Evolutionary conservation across 495 filamentous ascomycete species (phyloP).

Genomic region (Penicillium turbatum): DNA sequence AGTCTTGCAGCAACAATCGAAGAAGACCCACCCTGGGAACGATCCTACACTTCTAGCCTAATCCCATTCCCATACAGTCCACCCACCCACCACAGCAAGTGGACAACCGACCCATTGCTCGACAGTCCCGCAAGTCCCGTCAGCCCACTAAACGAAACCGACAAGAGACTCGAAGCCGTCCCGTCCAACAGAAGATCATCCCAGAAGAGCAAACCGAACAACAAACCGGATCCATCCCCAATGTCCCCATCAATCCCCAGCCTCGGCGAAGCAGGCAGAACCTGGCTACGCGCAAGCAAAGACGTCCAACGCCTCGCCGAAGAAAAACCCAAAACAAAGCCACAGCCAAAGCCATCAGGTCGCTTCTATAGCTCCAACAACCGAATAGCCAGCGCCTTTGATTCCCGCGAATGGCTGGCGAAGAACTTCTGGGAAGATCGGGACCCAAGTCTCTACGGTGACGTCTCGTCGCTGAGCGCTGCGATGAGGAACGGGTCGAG

Average conservation of each 20-base stretch:
- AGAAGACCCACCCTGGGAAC: neutral
- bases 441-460: neutral
- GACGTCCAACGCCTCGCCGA: constrained; percentile 6
- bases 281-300: constrained; percentile 16
- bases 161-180: neutral
- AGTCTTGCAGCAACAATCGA: constrained; percentile 12
- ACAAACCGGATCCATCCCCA: neutral
- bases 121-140: neutral
- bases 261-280: constrained; percentile 13
- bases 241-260: neutral
- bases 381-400: neutral
- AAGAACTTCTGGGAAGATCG: constrained; percentile 1
- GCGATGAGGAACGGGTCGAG: neutral
- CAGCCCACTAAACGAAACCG: neutral
- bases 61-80: constrained; percentile 24
- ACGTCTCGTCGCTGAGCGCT: neutral
- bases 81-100: constrained; percentile 2
- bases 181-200: neutral
- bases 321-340: neutral
- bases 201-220: neutral
- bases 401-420: neutral
- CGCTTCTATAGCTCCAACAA: constrained; percentile 1
- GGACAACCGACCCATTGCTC: neutral
- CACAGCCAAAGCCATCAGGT: neutral
- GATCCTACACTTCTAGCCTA: constrained; percentile 16